These are phyloP conservation scores for Pseudomassariella vexata DNA, from an alignment of 2,329 filamentous ascomycete species.

Conservation along the genomic window DNA sequence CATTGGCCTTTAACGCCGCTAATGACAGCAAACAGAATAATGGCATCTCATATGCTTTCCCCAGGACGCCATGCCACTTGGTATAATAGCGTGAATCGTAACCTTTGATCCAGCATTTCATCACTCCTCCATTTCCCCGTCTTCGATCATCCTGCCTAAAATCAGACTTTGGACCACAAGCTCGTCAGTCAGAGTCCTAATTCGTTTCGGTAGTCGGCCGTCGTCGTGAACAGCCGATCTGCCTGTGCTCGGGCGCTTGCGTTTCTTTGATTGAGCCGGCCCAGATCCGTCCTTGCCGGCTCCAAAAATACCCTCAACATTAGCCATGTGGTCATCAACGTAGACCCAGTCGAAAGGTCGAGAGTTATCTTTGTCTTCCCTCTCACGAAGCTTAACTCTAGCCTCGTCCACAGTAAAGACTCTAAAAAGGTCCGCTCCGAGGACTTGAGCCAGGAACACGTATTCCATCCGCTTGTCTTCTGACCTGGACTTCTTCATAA, in stretches of 20 bases:
- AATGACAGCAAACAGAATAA: no score
- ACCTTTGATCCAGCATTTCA: no score
- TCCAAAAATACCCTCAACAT: slow-evolving; percentile 42
- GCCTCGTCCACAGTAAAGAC: slow-evolving; percentile 64
- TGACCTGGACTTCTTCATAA: slow-evolving; percentile 59
- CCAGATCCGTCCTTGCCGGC: slow-evolving; percentile 9
- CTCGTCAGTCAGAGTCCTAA: slow-evolving; percentile 74
- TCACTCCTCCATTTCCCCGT: slow-evolving; percentile 39
- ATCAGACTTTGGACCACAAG: slow-evolving; percentile 91
- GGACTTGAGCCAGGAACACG: slow-evolving; percentile 70
- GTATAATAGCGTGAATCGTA: no score
- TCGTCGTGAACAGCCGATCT: slow-evolving; percentile 23
- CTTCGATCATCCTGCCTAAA: slow-evolving; percentile 69
- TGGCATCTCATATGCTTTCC: no score
- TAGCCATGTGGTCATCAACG: slow-evolving; percentile 57
- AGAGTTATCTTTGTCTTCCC: slow-evolving; percentile 33
- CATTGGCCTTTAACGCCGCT: no score
- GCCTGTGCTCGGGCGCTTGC: slow-evolving; percentile 37
- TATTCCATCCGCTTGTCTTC: slow-evolving; percentile 65
- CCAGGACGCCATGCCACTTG: no score
- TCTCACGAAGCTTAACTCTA: slow-evolving; percentile 47
- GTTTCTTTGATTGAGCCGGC: slow-evolving; percentile 33
- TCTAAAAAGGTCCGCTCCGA: slow-evolving; percentile 67
- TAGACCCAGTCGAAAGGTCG: slow-evolving; percentile 72
- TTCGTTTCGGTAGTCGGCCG: slow-evolving; percentile 37